Percentiles rank a stretch among this genome's conserved stretches.
These are phyloP conservation scores for Gastrolobium villosum DNA, from an alignment of 306 rosid species.

Conservation along the genomic window DNA sequence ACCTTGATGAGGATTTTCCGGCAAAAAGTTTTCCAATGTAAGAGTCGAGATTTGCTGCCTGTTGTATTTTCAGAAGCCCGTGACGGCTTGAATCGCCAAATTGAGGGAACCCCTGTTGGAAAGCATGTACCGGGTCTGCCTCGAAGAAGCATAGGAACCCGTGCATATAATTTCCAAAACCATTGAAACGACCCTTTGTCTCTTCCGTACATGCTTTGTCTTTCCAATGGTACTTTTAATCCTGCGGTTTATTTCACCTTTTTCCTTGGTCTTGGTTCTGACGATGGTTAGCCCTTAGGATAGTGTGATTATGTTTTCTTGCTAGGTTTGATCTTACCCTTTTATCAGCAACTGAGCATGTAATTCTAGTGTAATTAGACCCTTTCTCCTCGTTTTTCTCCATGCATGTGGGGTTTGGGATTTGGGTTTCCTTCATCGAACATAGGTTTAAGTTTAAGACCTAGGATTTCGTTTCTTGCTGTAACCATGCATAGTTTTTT, in stretches of 20 bases:
- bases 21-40: slow-evolving; percentile 59
- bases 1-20: slow-evolving; percentile 40
- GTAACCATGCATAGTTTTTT: not conserved
- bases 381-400: slow-evolving; percentile 2
- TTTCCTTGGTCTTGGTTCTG: not conserved
- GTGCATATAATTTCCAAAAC: slow-evolving; percentile 21
- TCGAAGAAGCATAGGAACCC: not conserved
- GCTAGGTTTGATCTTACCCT: not conserved
- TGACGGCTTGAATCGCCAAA: slow-evolving; percentile 48
- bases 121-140: slow-evolving; percentile 43
- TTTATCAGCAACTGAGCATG: not conserved
- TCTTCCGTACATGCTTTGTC: not conserved
- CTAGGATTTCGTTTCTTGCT: not conserved
- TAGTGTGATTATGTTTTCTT: not conserved
- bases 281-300: not conserved
- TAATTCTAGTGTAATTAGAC: not conserved
- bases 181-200: not conserved
- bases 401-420: not conserved
- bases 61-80: slow-evolving; percentile 49
- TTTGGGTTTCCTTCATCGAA: not conserved
- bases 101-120: slow-evolving; percentile 34
- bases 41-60: slow-evolving; percentile 53
- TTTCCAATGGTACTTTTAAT: not conserved
- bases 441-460: not conserved
- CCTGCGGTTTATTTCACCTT: no score